phyloP scores from a whole-genome alignment of 805 yeast species.

The Metschnikowia lochheadii region DNA sequence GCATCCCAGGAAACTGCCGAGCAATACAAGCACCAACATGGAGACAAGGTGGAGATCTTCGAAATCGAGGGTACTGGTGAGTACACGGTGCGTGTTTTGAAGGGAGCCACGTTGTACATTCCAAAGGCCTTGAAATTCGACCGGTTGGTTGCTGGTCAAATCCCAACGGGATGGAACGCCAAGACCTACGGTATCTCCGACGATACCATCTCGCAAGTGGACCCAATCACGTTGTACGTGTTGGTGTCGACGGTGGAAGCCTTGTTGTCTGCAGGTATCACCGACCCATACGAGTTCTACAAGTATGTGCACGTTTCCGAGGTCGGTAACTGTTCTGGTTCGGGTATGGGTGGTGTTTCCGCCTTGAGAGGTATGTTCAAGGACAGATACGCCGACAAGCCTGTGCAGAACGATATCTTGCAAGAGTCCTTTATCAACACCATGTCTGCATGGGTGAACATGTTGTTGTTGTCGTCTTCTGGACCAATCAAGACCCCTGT shows the following conservation, averaged over 20 bases:
- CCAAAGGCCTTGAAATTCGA: conserved; percentile 83
- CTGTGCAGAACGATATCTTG: conserved; percentile 94
- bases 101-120: conserved; percentile 86
- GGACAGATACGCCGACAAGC: conserved; percentile 87
- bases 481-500: conserved; percentile 99
- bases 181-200: conserved; percentile 91
- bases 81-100: conserved; percentile 81
- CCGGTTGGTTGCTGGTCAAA: conserved; percentile 85
- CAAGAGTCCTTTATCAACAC: conserved; percentile 99
- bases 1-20: conserved; percentile 93
- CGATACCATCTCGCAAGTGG: conserved; percentile 90
- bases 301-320: conserved; percentile 97
- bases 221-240: conserved; percentile 89
- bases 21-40: conserved; percentile 91
- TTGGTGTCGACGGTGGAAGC: conserved; percentile 96
- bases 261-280: conserved; percentile 86
- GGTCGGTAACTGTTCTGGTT: conserved; percentile 98
- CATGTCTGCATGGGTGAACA: conserved; percentile 99
- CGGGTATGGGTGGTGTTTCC: conserved; percentile 99
- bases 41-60: conserved; percentile 87
- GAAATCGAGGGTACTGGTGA: conserved; percentile 88
- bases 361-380: conserved; percentile 98
- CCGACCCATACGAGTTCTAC: conserved; percentile 98
- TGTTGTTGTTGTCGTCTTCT: conserved; percentile 92
- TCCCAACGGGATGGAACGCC: conserved; percentile 98